These are phyloP conservation scores for Trichopus zeylanicus DNA, from an alignment of 116 monocot species.

Conservation along the genomic window DNA sequence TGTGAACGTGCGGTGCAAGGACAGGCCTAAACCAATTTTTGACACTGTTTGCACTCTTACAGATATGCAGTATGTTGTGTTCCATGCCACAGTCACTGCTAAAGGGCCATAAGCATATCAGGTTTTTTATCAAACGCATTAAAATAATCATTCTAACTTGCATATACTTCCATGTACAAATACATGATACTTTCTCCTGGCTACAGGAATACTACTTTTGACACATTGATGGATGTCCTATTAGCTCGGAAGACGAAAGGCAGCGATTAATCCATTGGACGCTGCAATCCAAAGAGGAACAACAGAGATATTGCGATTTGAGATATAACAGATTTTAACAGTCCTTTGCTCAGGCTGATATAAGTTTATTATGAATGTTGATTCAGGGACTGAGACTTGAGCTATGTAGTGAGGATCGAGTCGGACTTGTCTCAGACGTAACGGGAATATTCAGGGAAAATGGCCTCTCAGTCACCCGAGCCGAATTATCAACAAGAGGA, in stretches of 20 bases:
- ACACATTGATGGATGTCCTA: constrained; percentile 42
- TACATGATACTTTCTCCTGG: no score
- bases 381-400: constrained; percentile 61
- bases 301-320: constrained; percentile 30
- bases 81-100: constrained; percentile 36
- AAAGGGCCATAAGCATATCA: constrained; percentile 31
- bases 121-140: no score
- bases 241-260: constrained; percentile 51
- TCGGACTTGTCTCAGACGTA: constrained; percentile 62
- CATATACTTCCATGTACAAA: no score
- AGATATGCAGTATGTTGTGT: constrained; percentile 38
- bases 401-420: constrained; percentile 54
- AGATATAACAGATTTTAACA: neutral
- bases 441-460: constrained; percentile 70
- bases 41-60: constrained; percentile 32
- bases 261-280: constrained; percentile 40
- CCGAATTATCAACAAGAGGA: constrained; percentile 59
- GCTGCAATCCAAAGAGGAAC: constrained; percentile 53
- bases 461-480: constrained; percentile 44
- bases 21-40: constrained; percentile 34
- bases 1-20: constrained; percentile 26
- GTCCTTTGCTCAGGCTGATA: neutral
- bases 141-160: no score
- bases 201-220: constrained; percentile 65
- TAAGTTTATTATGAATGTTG: neutral